Percentiles rank a stretch among this genome's conserved stretches.
These are phyloP conservation scores for Eremothecium gossypii DNA, from an alignment of 1,139 yeast species.

Conservation along the genomic window DNA sequence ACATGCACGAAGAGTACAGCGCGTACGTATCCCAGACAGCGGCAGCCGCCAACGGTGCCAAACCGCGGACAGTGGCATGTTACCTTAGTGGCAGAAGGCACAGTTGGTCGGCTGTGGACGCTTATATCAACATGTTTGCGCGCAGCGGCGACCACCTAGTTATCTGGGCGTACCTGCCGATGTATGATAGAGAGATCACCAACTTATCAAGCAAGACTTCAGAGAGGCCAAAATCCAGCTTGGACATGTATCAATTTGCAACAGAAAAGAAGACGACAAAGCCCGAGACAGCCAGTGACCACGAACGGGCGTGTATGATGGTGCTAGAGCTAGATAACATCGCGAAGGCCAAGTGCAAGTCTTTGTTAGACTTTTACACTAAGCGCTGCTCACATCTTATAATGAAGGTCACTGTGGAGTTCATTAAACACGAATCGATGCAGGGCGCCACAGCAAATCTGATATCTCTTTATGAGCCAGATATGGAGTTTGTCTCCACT, in stretches of 20 bases:
- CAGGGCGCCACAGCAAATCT: constrained; percentile 43
- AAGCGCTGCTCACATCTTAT: constrained; percentile 31
- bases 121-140: constrained; percentile 44
- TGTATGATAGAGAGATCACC: constrained; percentile 18
- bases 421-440: constrained; percentile 35
- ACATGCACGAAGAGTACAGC: constrained; percentile 36
- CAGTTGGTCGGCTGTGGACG: constrained; percentile 68
- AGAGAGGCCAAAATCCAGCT: background rate
- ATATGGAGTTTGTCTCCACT: constrained; percentile 37
- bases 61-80: constrained; percentile 43
- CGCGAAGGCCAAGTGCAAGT: constrained; percentile 35
- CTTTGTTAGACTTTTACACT: constrained; percentile 36
- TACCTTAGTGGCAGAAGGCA: constrained; percentile 55
- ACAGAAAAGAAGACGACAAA: background rate
- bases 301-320: constrained; percentile 9
- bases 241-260: constrained; percentile 3
- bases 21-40: constrained; percentile 23
- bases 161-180: constrained; percentile 38
- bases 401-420: constrained; percentile 46
- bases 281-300: background rate
- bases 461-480: constrained; percentile 47
- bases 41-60: constrained; percentile 28
- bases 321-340: constrained; percentile 23
- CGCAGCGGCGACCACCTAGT: constrained; percentile 59
- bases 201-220: background rate